Evolutionary conservation across 352 stramenopile species (phyloP), one percentile per base, ranked within the genome.

Genomic region (Saprolegnia diclina): DNA sequence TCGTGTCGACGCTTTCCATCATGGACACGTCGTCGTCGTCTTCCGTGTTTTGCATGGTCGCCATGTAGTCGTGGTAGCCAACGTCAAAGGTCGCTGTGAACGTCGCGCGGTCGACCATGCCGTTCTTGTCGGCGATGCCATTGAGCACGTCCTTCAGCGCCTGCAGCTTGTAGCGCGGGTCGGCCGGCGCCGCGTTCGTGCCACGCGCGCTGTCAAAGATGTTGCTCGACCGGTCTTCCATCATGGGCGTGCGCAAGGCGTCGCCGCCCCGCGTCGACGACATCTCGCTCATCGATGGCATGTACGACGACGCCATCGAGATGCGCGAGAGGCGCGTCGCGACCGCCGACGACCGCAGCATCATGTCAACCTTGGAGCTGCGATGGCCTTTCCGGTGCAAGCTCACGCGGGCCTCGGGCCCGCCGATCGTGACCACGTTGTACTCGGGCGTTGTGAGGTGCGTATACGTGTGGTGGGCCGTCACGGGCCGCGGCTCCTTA

Each of bases 51-150:
- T 80, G 77, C n/a, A 81, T 74, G 42, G 83, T 87, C 3, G 87
- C 78, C 56, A 78, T 71, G 52, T 59, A 59, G 52, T 59, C 52
- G 52, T 59, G 52, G 11, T 29, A 5, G 35, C 66, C 74, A 32
- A 92, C 70, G 63, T 94, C 83, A 24, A 94, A 91, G 5, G 81
- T 76, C 53, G 89, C 77, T 9, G 81, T 88, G 74, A 94, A 92
- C 7, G 85, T 92, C 35, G 79, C 75, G 38, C 83, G 83, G 56
- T 91, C 80, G 48, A 94, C 83, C 65, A 77, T 83, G 35, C 83
- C 83, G 35, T 78, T 71, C 64, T 80, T 81, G 68, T 79, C 79
- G n/a, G 79, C 74, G 65, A 94, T 89, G 57, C 71, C 77, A 35
- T 65, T 81, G 75, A 94, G 88, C n/a, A 88, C 76, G n/a, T 92